Evolutionary conservation across 208 protist genomes (phyloP), one percentile per base, ranked within the genome.

Genomic region (Crithidia fasciculata): DNA sequence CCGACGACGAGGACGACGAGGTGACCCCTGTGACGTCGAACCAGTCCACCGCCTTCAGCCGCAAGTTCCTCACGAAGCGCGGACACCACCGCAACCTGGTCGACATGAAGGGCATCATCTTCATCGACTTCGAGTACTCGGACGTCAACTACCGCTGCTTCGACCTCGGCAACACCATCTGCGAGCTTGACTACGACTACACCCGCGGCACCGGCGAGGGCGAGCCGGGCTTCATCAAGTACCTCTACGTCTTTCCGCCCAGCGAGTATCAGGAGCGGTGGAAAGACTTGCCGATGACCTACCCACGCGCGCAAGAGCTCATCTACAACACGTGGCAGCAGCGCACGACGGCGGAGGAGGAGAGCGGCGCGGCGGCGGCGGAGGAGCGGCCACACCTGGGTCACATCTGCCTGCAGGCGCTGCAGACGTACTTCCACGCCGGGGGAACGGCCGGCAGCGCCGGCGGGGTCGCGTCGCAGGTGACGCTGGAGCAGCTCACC

Each of bases 61-160:
- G 81, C n/a, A 86, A 84, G 50, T 93, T 89, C 70, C 60, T 89
- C 54, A 88, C 88, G 43, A 84, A 80, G 56, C 89, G 82, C 41
- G 90, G 86, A 15, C 80, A 77, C 61, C 81, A 83, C 70, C 81
- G 76, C 36, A 95, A 92, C 57, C 80, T 91, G n/a, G 90, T 95
- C 28, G 86, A 92, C 69, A 82, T 83, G 58, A 87, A 87, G 47
- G 87, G 90, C 19, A 67, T 92, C 62, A 61, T 95, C 28, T 90
- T 92, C 50, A 93, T 95, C 57, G 91, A 95, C 73, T 95, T 93
- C 84, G 88, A 95, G 76, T 95, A 95, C 80, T 83, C 86, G 28
- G 91, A 94, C 61, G 86, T 82, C 44, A 95, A 95, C 81, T 94
- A 94, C 68, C 86, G 88, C 62, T 91, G 86, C 83, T 87, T 83